A percentile compares a stretch with the other conserved stretches of the same genome.
These are phyloP conservation scores for Pholiota conissans DNA, from an alignment of 768 basidiomycete species.

Conservation along the genomic window DNA sequence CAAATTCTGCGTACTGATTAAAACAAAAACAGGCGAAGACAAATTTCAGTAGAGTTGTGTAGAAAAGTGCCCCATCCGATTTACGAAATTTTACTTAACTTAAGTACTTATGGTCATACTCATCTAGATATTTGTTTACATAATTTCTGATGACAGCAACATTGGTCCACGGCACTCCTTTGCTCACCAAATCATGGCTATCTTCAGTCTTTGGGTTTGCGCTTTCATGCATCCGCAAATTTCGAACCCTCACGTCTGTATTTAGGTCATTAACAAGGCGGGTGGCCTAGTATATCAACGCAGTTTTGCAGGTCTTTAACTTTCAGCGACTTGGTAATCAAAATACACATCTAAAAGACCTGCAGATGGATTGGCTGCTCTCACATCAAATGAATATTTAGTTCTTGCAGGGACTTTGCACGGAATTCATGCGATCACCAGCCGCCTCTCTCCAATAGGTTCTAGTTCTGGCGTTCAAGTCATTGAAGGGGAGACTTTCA, in stretches of 20 bases:
- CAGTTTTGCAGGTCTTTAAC: slow-evolving; percentile 76
- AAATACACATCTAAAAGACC: slow-evolving; percentile 12
- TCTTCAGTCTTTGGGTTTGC: slow-evolving; percentile 81
- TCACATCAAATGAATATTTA: slow-evolving; percentile 93
- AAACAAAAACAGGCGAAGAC: no score
- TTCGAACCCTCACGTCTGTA: slow-evolving; percentile 7
- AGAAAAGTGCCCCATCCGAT: no score
- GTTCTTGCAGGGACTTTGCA: slow-evolving; percentile 96
- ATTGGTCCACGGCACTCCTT: no score
- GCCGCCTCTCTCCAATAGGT: slow-evolving; percentile 82
- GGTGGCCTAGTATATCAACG: slow-evolving; percentile 95
- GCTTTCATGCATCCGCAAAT: neutral
- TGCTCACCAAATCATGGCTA: slow-evolving; percentile 50
- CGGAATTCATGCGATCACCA: slow-evolving; percentile 98
- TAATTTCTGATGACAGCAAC: no score
- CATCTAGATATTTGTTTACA: neutral
- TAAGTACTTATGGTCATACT: no score
- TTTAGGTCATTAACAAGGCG: slow-evolving; percentile 95
- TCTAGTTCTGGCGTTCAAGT: slow-evolving; percentile 86
- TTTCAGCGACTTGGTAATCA: slow-evolving; percentile 3
- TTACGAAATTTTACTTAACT: no score
- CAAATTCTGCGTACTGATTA: no score
- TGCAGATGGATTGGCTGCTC: slow-evolving; percentile 85
- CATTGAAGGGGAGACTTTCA: slow-evolving; percentile 96
- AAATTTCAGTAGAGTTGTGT: no score